Evolutionary conservation across 2,329 filamentous ascomycete genomes (phyloP), one percentile per base, ranked within the genome.

Genomic region (Sporothrix humicola): DNA sequence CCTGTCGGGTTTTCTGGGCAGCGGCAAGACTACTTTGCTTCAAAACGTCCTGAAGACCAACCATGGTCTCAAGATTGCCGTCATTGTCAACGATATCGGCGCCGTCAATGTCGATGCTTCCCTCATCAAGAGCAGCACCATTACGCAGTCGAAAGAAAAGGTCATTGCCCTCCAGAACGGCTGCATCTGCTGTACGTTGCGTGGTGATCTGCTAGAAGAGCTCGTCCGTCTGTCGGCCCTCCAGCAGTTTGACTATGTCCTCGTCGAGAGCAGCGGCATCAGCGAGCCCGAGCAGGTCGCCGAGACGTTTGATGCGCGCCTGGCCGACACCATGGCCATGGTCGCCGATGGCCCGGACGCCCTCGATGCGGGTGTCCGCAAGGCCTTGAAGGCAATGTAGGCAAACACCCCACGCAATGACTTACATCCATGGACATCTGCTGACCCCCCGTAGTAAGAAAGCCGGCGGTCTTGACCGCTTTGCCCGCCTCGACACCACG

Each of bases 161-260:
- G 84, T 92, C 46, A 88, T 92, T 17, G 87, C 90, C 10, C 85
- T 93, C 72, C 90, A 92, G 77, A 93, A 92, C 75, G 90, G 91
- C 10, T 93, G 92, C 76, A 94, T 94, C 77, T 94, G 91, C 83
- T 94, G 92, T 77, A 93, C 91, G 0, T 84, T 93, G 0, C 88
- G 92, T 3, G 91, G 91, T 0, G 91, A 93, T 73, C 81, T 93
- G 1, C 85, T 94, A 0, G 88, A 91, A 74, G 91, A 93, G 79
- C 85, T 93, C 0, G 90, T 91, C 0, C 86, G 86, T 0, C 83
- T 93, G 1, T 86, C 90, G 0, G 87, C 90, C 78, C 84, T 89
- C 0, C 85, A 88, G 20, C 83, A 86, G 69, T 90, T 93, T 52
- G 90, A 93, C 79, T 93, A 93, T 79, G 88, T 93, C 37, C 83